phyloP scores from a whole-genome alignment of 2,329 filamentous ascomycete genomes.

The Penicillium sp. region DNA sequence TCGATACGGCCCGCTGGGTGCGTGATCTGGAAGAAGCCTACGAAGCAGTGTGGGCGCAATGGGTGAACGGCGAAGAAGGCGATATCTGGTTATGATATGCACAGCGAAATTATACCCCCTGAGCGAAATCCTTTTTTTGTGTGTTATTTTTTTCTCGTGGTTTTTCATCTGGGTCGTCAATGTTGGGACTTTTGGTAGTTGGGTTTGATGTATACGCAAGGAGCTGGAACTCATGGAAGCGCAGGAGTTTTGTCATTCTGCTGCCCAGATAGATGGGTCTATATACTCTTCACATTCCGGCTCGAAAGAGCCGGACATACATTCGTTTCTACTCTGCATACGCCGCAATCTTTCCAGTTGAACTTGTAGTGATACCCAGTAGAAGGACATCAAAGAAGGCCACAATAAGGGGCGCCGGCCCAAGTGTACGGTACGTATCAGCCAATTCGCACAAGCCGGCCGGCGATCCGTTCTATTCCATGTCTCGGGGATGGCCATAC shows the following conservation, averaged over 20 bases:
- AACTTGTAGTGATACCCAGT: background rate
- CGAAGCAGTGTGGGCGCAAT: conserved; percentile 80
- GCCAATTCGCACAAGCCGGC: background rate
- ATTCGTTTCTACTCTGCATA: background rate
- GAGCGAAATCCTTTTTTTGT: too few species aligned
- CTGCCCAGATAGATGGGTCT: background rate
- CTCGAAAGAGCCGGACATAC: background rate
- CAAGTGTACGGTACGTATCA: background rate
- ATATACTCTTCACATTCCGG: background rate
- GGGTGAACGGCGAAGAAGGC: conserved; percentile 82
- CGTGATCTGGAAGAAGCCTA: conserved; percentile 85
- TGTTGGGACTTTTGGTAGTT: background rate
- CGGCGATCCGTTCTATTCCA: background rate
- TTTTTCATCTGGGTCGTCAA: background rate
- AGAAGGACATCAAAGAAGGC: too few species aligned
- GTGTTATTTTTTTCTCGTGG: conserved; percentile 21
- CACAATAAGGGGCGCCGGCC: background rate
- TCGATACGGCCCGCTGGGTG: conserved; percentile 91
- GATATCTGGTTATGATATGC: conserved; percentile 75
- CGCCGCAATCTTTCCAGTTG: background rate
- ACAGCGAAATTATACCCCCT: conserved; percentile 37
- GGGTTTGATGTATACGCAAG: background rate
- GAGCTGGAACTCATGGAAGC: background rate
- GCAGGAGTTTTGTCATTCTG: background rate
- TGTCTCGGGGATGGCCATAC: too few species aligned